Evolutionary conservation across 2,329 filamentous ascomycete species (phyloP).

Genomic region (Graphiopsis chlorocephala): DNA sequence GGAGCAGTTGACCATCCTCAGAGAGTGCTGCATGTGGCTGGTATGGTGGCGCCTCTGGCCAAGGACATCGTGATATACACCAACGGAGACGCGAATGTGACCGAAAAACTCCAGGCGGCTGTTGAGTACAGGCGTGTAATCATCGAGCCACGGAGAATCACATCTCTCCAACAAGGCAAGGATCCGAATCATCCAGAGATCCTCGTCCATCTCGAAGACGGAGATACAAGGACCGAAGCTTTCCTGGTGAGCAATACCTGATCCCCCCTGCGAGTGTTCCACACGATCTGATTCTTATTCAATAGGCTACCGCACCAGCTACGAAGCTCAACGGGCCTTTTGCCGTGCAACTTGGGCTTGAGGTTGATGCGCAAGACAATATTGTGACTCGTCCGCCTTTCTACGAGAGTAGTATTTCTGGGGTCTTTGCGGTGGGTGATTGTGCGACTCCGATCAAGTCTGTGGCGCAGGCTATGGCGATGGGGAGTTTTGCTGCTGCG

Average conservation of each 20-base stretch:
- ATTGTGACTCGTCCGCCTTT: background rate
- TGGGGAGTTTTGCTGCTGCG: constrained; percentile 23
- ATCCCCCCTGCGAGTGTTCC: background rate
- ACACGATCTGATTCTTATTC: background rate
- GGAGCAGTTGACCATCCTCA: constrained; percentile 31
- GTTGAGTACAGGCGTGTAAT: background rate
- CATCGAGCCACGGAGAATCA: background rate
- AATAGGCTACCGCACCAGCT: background rate
- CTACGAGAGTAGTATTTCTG: background rate
- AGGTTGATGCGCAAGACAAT: background rate
- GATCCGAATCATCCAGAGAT: background rate
- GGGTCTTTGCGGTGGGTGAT: constrained; percentile 11
- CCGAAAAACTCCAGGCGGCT: background rate
- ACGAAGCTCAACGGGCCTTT: constrained; percentile 7
- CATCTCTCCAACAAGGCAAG: background rate
- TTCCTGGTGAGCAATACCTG: background rate
- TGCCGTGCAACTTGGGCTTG: constrained; percentile 9
- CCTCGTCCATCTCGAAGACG: background rate
- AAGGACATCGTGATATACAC: constrained; percentile 10
- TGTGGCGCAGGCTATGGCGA: constrained; percentile 6
- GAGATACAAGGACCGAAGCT: background rate
- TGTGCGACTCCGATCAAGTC: constrained; percentile 13
- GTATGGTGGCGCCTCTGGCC: constrained; percentile 12
- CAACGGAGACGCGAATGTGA: background rate
- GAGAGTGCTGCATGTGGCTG: constrained; percentile 3